Evolutionary conservation across 306 rosid species (phyloP), one percentile per base, ranked within the genome.

Genomic region (Rosa chinensis): DNA sequence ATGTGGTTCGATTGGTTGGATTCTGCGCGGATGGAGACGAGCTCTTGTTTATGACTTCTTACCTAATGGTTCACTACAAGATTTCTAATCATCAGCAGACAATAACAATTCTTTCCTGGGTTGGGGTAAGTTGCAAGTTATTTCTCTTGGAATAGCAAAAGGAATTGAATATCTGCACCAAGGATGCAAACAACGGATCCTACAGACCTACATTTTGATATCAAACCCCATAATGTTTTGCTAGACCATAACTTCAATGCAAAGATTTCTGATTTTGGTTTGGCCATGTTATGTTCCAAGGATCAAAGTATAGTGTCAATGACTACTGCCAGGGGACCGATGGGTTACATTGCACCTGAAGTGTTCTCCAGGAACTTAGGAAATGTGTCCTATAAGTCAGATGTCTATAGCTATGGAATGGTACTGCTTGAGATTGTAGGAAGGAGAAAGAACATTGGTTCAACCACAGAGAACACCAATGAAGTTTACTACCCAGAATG

Each of bases 11-110:
- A 25, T 6, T 87, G 52, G 81, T 87, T 55, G 88, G 88, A 20
- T 87, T 79, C 35, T 87, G 88, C 16, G 85, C 88, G 0, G 90
- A 87, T 66, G 82, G 85, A 14, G 37, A 59, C 74, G 87, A 64
- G 90, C 86, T 40, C 43, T 86, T 55, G 61, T 55, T 6, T 55
- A 55, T 55, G 61, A 55, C 11, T 55, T 18, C 61, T 55, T 55
- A 18, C 61, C 61, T 6, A 55, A 55, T 55, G 61, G 61, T 20
- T 55, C 61, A 2, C 11, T 55, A 3, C 61, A 55, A 20, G 25
- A 55, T 25, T 62, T 62, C 40, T 11, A 25, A 2, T 62, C 67
- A 11, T 10, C 67, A 11, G 40, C 67, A 62, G 67, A 62, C 40
- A 62, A 62, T 25, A 62, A 28, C 20, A 25, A 61, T 11, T 11